Base-by-base conservation (phyloP, 495 filamentous ascomycete species). In the Evernia prunastri region DNA sequence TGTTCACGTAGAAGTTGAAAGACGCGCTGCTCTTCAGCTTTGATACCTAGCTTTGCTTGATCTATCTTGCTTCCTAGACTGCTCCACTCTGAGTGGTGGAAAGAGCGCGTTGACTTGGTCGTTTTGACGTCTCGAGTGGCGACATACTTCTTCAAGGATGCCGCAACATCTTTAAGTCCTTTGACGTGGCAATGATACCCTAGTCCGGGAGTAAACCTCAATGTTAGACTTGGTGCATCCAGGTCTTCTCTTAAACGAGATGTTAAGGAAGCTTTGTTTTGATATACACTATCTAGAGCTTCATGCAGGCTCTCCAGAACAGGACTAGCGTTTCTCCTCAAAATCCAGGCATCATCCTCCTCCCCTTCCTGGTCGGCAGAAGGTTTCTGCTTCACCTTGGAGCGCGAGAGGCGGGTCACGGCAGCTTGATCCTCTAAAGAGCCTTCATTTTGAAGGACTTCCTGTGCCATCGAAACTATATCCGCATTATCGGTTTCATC, bases 111-210 rank as follows among this genome's bases (percentile, higher is more conserved):
- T 12, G 84, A 87, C 69, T 91, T 96, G 67, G 87, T 92, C 12
- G 90, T 86, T 53, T 83, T 85, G 42, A 96, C 81, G 59, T 79
- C 86, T 58, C 83, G 81, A 23, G 86, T 84, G 25, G 77, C 76
- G 1, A 76, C 69, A 33, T 80, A 64, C 37, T 74, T 74, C 63
- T 81, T 74, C 25, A 81, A 60, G 2, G 76, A 71, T 27, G 73
- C 59, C 56, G 77, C 79, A 39, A 83, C 78, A 67, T 95, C 86
- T 73, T 87, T 92, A 36, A 72, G 71, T 0, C 90, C 91, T 76
- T 89, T 96, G 65, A 97, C 83, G 68, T 97, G 92, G 73, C 89
- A 94, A 64, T 94, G 87, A 71, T 98, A 89, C 4, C 94, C 92
- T 6, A 93, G 78, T 1, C 85, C 84, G 0, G 94, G 86, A 10